Conservation (phyloP, 768 basidiomycete genomes). For the Mrakia frigida region DNA sequence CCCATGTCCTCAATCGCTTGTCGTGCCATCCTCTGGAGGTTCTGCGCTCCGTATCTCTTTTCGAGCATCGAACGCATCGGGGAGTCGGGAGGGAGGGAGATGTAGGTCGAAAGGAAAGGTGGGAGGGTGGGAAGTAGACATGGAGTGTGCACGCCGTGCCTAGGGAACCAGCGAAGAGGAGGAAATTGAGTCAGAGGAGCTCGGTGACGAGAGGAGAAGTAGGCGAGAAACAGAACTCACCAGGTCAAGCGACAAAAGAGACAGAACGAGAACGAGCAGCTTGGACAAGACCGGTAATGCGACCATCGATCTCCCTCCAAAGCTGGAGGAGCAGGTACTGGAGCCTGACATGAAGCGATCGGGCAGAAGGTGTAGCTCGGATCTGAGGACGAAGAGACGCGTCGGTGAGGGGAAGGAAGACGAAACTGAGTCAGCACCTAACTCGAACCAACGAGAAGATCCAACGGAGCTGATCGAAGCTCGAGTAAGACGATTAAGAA, state of each 20-base stretch:
- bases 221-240: conserved; percentile 47
- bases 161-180: conserved; percentile 39
- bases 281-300: conserved; percentile 62
- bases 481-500: not conserved
- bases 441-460: not conserved
- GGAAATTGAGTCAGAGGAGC: not conserved
- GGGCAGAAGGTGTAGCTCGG: conserved; percentile 78
- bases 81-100: conserved; percentile 10
- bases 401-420: no score
- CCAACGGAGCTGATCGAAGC: not conserved
- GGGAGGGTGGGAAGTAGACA: conserved; percentile 56
- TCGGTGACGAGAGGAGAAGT: not conserved
- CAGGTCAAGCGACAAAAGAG: conserved; percentile 75
- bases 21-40: conserved; percentile 58
- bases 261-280: conserved; percentile 75
- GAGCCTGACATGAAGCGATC: conserved; percentile 69
- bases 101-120: conserved; percentile 46
- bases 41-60: conserved; percentile 41
- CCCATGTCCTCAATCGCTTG: conserved; percentile 67
- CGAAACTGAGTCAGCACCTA: not conserved
- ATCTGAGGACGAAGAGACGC: conserved; percentile 49
- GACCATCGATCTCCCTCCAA: conserved; percentile 48
- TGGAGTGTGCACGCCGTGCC: conserved; percentile 73
- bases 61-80: conserved; percentile 22
- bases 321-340: conserved; percentile 57